Percentiles rank a stretch among this genome's conserved stretches.
Conservation (phyloP, 1,284 basidiomycete species). For the Ceratobasidium sp. region DNA sequence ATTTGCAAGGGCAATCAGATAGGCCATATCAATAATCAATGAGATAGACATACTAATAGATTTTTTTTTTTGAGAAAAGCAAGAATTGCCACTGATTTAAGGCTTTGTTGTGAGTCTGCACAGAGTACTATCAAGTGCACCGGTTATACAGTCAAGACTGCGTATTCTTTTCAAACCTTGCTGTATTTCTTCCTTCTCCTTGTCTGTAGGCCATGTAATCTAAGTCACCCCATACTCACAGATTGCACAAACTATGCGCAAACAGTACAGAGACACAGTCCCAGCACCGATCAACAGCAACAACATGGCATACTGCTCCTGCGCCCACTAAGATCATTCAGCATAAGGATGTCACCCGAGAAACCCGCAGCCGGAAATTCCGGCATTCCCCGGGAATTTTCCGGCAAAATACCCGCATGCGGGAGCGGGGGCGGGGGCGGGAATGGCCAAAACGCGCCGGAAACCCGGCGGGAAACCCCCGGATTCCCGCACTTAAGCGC, state of each 20-base stretch:
- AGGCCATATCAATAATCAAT: background rate
- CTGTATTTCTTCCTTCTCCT: background rate
- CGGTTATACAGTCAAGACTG: background rate
- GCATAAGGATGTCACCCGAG: no score
- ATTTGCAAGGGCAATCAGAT: background rate
- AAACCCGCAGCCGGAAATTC: no score
- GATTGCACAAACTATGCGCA: background rate
- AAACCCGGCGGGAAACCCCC: no score
- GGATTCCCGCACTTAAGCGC: no score
- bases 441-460: no score
- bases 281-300: background rate
- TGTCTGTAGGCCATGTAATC: background rate
- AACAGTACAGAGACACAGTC: constrained; percentile 6
- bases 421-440: no score
- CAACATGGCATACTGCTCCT: background rate
- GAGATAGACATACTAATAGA: background rate
- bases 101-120: constrained; percentile 4
- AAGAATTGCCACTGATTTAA: background rate
- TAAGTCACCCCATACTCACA: background rate
- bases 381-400: no score
- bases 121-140: background rate
- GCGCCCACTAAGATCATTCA: background rate
- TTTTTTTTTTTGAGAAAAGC: constrained; percentile 18
- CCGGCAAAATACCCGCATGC: no score
- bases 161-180: background rate